Evolutionary conservation across 768 basidiomycete species (phyloP), one percentile per base, ranked within the genome.

Genomic region (Boletus rufocinnamomeus): DNA sequence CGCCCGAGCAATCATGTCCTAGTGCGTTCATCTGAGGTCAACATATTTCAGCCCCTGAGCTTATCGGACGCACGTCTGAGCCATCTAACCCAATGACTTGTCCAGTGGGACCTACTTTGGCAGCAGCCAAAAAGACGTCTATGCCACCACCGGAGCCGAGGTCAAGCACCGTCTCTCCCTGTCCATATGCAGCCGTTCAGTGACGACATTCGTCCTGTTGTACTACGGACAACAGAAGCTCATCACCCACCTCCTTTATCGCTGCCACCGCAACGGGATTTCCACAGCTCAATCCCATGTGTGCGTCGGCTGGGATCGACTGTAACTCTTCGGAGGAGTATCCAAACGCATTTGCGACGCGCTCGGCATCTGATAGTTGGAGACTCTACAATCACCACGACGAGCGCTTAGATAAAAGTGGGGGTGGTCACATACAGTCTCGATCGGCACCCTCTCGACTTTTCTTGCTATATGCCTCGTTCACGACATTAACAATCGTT

Each of bases 111-210:
- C 85, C 85, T 4, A 82, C 79, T 60, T 79, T 79, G 0, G 66
- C 54, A 2, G 82, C 83, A 0, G 84, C 80, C 11, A 84, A 74
- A 50, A 86, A 77, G 32, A 85, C 74, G 59, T 86, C 83, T 13
- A 83, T 72, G 0, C 85, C 85, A 2, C 78, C 82, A 1, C 85
- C 84, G 3, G 78, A 82, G 9, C 84, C 85, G 8, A 87, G 74
- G 65, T 86, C 82, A 2, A 87, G 65, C 4, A 85, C 78, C 1
- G 66, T 73, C 69, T 86, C 84, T 46, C 84, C 84, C 84, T 84
- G 58, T 19, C 40, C 14, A 11, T 19, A 52, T n/a, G 2, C 6
- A 21, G 25, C 10, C 45, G 35, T 27, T 56, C 10, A 44, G 43
- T 25, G 25, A 48, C 17, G 30, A 30, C 16, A 17, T 35, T 44